Evolutionary conservation across 768 basidiomycete species (phyloP).

Genomic region (Rhodotorula paludigena): DNA sequence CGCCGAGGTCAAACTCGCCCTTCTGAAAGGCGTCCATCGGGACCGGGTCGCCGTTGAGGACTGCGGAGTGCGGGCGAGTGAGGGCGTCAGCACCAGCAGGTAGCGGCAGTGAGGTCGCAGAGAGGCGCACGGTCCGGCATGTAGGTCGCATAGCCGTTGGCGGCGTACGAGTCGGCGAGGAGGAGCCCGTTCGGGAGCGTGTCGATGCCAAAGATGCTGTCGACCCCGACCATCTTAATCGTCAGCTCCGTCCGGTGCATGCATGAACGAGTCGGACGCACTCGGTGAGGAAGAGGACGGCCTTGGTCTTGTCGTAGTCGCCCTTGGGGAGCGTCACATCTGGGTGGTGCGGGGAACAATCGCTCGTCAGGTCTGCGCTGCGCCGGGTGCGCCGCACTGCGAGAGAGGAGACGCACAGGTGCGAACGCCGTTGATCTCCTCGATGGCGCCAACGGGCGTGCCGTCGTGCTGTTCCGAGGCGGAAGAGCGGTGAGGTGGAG

Average conservation of each 20-base stretch:
- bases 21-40: constrained; percentile 41
- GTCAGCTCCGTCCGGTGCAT: background rate
- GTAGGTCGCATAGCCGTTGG: constrained; percentile 37
- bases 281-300: constrained; percentile 56
- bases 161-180: constrained; percentile 42
- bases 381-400: too few relatives aligned
- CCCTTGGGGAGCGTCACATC: constrained; percentile 56
- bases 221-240: background rate
- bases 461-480: constrained; percentile 36
- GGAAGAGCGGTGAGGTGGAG: too few relatives aligned
- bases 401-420: constrained; percentile 44
- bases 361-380: too few relatives aligned
- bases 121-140: constrained; percentile 23
- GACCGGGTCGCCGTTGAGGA: constrained; percentile 48
- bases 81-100: constrained; percentile 41
- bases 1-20: constrained; percentile 50
- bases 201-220: constrained; percentile 33
- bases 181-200: constrained; percentile 34
- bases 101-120: too few relatives aligned
- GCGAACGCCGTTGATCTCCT: constrained; percentile 53
- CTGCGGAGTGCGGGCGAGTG: background rate
- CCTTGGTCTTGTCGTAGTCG: constrained; percentile 54
- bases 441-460: constrained; percentile 49
- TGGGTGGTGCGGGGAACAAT: background rate
- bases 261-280: background rate